These are phyloP conservation scores for Aspergillus fijiensis DNA, from an alignment of 2,329 filamentous ascomycete species.

Conservation along the genomic window DNA sequence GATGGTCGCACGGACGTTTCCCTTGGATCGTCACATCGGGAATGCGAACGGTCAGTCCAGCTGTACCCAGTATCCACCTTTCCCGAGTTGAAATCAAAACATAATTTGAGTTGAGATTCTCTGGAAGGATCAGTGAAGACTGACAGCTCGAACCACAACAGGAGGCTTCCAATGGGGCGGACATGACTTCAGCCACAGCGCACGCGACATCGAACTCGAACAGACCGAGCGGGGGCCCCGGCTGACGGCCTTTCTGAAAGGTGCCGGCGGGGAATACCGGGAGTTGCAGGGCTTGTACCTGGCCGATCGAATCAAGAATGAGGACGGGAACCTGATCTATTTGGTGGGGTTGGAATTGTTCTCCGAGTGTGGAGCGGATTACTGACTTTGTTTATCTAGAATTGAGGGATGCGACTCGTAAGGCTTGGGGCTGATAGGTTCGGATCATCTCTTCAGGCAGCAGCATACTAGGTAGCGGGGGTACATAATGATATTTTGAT, in stretches of 20 bases:
- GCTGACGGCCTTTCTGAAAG: constrained; percentile 18
- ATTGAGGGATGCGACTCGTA: not conserved
- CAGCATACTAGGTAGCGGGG: too few relatives aligned
- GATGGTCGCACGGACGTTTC: constrained; percentile 9
- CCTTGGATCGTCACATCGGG: constrained; percentile 20
- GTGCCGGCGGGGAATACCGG: constrained; percentile 11
- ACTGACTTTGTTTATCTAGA: not conserved
- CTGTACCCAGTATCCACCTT: not conserved
- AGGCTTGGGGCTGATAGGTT: too few relatives aligned
- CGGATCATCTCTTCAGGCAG: too few relatives aligned
- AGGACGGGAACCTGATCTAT: constrained; percentile 18
- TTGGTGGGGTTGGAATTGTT: constrained; percentile 9
- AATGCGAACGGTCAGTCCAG: constrained; percentile 17
- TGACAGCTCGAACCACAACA: not conserved
- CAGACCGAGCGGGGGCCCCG: constrained; percentile 17
- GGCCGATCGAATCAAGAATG: constrained; percentile 20
- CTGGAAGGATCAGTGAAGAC: not conserved
- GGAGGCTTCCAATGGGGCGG: constrained; percentile 25
- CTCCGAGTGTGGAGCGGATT: not conserved
- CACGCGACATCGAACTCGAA: constrained; percentile 16
- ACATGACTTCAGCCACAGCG: constrained; percentile 18
- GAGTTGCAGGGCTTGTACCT: constrained; percentile 20
- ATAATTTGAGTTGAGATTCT: too few relatives aligned
- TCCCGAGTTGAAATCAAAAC: not conserved
- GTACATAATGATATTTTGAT: too few relatives aligned